Evolutionary conservation across 768 basidiomycete genomes (phyloP), one percentile per base, ranked within the genome.

Genomic region (Tylopilus cervinicoccineus): DNA sequence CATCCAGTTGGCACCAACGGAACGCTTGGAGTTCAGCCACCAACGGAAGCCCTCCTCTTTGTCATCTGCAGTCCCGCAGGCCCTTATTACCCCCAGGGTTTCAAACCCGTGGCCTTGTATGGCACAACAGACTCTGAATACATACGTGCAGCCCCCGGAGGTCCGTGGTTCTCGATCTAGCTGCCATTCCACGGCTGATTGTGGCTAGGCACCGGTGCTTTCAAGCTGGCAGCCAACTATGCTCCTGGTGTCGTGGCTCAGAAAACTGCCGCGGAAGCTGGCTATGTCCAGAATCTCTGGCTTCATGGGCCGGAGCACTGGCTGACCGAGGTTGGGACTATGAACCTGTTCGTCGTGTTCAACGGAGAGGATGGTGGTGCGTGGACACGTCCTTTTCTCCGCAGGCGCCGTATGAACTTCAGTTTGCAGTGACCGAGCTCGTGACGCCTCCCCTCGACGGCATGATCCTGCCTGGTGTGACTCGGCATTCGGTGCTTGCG

Each of bases 221-320:
- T 72, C 75, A 95, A 95, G 69, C 71, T 93, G 38, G 88, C 89
- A 23, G 83, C 86, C 13, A 92, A 92, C 73, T 94, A 94, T 61
- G 92, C 90, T 1, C 89, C 92, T 0, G 86, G 87, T 8, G 83
- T 94, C 22, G 76, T 91, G 26, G 88, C 93, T 4, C 93, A 96
- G 62, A 84, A 83, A 58, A 70, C 77, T 48, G 93, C 90, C 20
- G 83, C 83, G 2, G 68, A 76, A 27, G 71, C 78, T 48, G 93
- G 93, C 14, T 94, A 96, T 63, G 77, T 77, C 14, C 93, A 95
- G 61, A 94, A 92, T 64, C 75, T 95, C 10, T 95, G 93, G 93
- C 72, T 95, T 28, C 80, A 89, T 51, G 93, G 92, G 0, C 72
- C 72, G 2, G 73, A 77, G 43, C 72, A 77, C 53, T 62, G 72